A percentile compares a stretch with the other conserved stretches of the same genome.
These are phyloP conservation scores for Megacollybia marginata DNA, from an alignment of 768 basidiomycete genomes.

Conservation along the genomic window DNA sequence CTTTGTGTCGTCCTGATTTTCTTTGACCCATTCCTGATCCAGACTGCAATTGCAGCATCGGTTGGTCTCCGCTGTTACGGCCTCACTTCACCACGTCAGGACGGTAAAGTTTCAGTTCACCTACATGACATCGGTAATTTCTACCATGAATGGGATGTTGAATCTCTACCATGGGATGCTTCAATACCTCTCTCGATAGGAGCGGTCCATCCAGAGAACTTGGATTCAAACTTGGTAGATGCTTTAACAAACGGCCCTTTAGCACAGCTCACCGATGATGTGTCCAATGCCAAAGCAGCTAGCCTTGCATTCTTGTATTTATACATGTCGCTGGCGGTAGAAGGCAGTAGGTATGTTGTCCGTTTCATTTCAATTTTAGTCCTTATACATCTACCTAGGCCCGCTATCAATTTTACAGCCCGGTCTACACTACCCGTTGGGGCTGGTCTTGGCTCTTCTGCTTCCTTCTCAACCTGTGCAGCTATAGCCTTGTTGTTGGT, in stretches of 20 bases:
- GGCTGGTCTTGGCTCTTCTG: constrained; percentile 95
- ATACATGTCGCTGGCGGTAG: constrained; percentile 72
- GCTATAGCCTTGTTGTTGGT: constrained; percentile 75
- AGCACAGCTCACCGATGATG: constrained; percentile 26
- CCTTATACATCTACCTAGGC: constrained; percentile 33
- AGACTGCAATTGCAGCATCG: constrained; percentile 93
- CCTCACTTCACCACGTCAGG: constrained; percentile 66
- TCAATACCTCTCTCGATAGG: constrained; percentile 46
- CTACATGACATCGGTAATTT: constrained; percentile 76
- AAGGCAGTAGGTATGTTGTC: constrained; percentile 45
- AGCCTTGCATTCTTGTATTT: constrained; percentile 83
- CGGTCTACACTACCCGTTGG: constrained; percentile 90
- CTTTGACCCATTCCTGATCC: constrained; percentile 10
- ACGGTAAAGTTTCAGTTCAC: constrained; percentile 65
- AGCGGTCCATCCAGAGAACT: constrained; percentile 49
- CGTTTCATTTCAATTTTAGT: constrained; percentile 6
- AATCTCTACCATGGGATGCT: constrained; percentile 72
- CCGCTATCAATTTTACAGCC: constrained; percentile 70
- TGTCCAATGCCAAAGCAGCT: constrained; percentile 33
- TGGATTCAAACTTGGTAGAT: constrained; percentile 69
- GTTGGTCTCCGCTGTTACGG: constrained; percentile 95
- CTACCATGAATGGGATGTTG: constrained; percentile 75
- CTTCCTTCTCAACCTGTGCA: constrained; percentile 87
- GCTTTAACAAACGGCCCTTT: constrained; percentile 51
- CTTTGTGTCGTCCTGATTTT: constrained; percentile 5